These are phyloP conservation scores for Diaporthe sp. DNA, from an alignment of 2,329 filamentous ascomycete species.

Conservation along the genomic window DNA sequence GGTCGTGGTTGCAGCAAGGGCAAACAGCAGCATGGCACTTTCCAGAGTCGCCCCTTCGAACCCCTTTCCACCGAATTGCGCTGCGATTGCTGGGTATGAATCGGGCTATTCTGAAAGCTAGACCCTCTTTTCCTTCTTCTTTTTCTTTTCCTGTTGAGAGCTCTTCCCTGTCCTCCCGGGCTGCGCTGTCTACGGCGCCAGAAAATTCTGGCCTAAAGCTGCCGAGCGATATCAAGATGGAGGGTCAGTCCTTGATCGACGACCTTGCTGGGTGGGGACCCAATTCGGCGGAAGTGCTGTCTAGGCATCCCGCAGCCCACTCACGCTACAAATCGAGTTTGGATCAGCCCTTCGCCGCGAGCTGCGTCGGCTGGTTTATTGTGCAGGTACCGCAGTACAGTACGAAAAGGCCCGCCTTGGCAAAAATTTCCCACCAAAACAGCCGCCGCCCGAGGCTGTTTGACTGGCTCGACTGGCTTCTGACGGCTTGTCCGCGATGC, in stretches of 20 bases:
- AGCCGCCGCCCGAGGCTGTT: neutral
- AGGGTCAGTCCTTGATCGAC: constrained; percentile 12
- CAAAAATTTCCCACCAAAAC: neutral
- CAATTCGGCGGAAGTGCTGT: constrained; percentile 24
- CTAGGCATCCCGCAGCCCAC: constrained; percentile 17
- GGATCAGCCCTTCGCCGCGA: constrained; percentile 14
- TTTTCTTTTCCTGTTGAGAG: constrained; percentile 13
- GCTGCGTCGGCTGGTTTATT: neutral
- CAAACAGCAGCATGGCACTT: neutral
- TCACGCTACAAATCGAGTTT: constrained; percentile 6
- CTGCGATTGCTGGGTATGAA: neutral
- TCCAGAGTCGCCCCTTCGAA: neutral
- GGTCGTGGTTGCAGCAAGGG: neutral
- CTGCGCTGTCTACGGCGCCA: neutral
- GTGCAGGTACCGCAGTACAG: neutral
- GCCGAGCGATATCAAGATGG: constrained; percentile 6
- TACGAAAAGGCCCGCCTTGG: constrained; percentile 7
- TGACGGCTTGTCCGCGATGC: neutral
- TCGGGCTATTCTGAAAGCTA: neutral
- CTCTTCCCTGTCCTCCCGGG: constrained; percentile 3
- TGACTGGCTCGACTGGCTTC: neutral
- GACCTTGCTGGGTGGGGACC: neutral
- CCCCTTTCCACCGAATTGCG: neutral
- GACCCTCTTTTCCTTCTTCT: neutral
- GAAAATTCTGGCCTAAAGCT: neutral